A percentile compares a stretch with the other conserved stretches of the same genome.
Conservation (phyloP, 768 basidiomycete genomes). For the Hygrophorus pudorinus region DNA sequence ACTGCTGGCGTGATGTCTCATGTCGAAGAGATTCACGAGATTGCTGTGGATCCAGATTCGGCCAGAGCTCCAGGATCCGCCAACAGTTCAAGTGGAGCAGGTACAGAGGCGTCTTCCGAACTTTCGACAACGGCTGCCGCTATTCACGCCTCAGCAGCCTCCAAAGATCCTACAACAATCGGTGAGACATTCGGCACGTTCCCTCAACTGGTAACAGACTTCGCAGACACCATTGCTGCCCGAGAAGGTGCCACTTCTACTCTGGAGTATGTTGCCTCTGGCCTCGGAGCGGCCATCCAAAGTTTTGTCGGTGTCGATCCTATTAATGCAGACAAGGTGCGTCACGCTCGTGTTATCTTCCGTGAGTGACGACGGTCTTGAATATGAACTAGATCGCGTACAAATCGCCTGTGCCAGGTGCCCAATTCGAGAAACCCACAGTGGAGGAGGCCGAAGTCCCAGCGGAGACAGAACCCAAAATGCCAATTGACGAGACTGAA, state of each 20-base stretch:
- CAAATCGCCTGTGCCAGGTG: conserved; percentile 11
- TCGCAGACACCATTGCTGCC: conserved; percentile 27
- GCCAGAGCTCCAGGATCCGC: too few relatives aligned
- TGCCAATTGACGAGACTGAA: background rate
- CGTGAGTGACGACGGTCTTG: background rate
- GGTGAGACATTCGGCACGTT: conserved; percentile 8
- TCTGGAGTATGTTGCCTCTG: conserved; percentile 28
- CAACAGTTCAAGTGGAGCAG: too few relatives aligned
- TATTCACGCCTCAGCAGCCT: conserved; percentile 1
- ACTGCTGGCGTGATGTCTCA: too few relatives aligned
- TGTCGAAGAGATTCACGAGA: too few relatives aligned
- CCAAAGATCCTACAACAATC: background rate
- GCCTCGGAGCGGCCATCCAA: conserved; percentile 28
- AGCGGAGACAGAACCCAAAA: too few relatives aligned
- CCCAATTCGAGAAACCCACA: too few relatives aligned
- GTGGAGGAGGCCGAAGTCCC: too few relatives aligned
- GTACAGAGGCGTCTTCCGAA: too few relatives aligned
- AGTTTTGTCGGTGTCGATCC: conserved; percentile 30
- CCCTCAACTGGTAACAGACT: conserved; percentile 26
- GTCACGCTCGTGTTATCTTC: background rate
- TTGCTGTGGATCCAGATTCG: too few relatives aligned
- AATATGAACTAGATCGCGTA: conserved; percentile 10
- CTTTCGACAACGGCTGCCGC: background rate
- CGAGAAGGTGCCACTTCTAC: conserved; percentile 29
- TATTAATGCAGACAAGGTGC: conserved; percentile 25